phyloP scores from a whole-genome alignment of 2,329 filamentous ascomycete species.

The Epichloe typhina region DNA sequence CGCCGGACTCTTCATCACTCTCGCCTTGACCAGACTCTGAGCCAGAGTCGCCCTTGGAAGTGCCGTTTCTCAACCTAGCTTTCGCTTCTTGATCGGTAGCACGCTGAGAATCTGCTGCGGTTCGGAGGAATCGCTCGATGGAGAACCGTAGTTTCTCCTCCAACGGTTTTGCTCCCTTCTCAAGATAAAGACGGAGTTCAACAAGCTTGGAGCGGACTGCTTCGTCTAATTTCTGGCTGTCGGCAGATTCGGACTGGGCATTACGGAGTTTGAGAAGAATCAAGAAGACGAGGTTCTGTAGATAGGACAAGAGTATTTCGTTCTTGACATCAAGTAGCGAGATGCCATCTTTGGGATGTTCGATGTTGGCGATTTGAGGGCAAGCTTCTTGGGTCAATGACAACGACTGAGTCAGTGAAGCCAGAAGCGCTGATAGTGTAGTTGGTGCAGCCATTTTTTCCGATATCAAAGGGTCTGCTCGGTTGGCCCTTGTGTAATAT shows the following conservation, averaged over 20 bases:
- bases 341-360: conserved; percentile 73
- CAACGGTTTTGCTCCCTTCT: conserved; percentile 80
- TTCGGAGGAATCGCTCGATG: conserved; percentile 85
- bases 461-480: conserved; percentile 11
- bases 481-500: background rate
- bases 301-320: conserved; percentile 89
- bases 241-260: conserved; percentile 15
- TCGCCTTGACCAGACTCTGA: conserved; percentile 20
- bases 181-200: conserved; percentile 81
- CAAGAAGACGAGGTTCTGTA: conserved; percentile 86
- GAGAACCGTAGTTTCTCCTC: conserved; percentile 90
- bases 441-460: conserved; percentile 33
- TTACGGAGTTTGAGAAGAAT: conserved; percentile 69
- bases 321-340: conserved; percentile 94
- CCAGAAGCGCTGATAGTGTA: conserved; percentile 35
- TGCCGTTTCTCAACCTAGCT: conserved; percentile 12
- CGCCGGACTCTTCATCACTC: conserved; percentile 15
- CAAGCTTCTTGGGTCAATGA: conserved; percentile 54
- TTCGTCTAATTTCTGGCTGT: conserved; percentile 36
- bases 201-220: conserved; percentile 76
- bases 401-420: conserved; percentile 44
- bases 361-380: conserved; percentile 46
- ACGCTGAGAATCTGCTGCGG: conserved; percentile 60
- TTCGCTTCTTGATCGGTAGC: conserved; percentile 18
- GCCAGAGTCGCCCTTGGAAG: background rate